A percentile compares a stretch with the other conserved stretches of the same genome.
Evolutionary conservation across 2,329 filamentous ascomycete genomes (phyloP).

Genomic region (Claviceps spartinae): DNA sequence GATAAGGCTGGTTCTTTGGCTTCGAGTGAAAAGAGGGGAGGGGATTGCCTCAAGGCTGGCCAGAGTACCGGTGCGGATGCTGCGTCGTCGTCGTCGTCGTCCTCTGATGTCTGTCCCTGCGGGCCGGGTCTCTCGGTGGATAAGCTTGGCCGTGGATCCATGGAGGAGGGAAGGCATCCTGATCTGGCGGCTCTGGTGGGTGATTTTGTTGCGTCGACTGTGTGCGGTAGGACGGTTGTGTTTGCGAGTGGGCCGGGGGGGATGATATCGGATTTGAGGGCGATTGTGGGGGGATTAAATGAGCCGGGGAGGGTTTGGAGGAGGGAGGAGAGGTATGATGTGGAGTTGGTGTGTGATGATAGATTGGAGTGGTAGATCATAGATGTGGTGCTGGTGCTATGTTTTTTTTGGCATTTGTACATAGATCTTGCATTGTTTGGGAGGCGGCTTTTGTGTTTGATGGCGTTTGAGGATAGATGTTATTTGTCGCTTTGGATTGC

Average conservation of each 20-base stretch:
- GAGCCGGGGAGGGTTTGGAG: slow-evolving; percentile 40
- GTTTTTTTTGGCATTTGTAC: not conserved
- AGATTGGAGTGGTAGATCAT: slow-evolving; percentile 35
- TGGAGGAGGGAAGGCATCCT: slow-evolving; percentile 25
- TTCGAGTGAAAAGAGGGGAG: slow-evolving; percentile 9
- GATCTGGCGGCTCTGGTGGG: slow-evolving; percentile 32
- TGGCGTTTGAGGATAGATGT: too few relatives aligned
- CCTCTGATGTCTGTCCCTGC: slow-evolving; percentile 13
- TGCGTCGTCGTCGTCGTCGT: slow-evolving; percentile 5
- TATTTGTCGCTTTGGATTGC: too few relatives aligned
- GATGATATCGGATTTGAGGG: slow-evolving; percentile 45
- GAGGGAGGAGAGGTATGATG: slow-evolving; percentile 41
- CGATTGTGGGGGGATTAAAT: slow-evolving; percentile 39
- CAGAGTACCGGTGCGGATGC: slow-evolving; percentile 6
- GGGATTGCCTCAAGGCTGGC: slow-evolving; percentile 4
- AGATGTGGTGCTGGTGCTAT: not conserved
- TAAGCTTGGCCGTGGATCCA: slow-evolving; percentile 15
- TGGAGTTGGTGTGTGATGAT: slow-evolving; percentile 46
- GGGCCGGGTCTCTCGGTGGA: slow-evolving; percentile 16
- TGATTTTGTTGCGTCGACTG: slow-evolving; percentile 33
- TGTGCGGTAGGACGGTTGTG: slow-evolving; percentile 37
- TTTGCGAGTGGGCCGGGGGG: slow-evolving; percentile 46
- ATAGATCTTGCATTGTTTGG: not conserved
- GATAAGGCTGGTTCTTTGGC: slow-evolving; percentile 18
- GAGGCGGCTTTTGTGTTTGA: too few relatives aligned